Evolutionary conservation across 2,329 filamentous ascomycete genomes (phyloP).

Genomic region (Saccharata proteae): DNA sequence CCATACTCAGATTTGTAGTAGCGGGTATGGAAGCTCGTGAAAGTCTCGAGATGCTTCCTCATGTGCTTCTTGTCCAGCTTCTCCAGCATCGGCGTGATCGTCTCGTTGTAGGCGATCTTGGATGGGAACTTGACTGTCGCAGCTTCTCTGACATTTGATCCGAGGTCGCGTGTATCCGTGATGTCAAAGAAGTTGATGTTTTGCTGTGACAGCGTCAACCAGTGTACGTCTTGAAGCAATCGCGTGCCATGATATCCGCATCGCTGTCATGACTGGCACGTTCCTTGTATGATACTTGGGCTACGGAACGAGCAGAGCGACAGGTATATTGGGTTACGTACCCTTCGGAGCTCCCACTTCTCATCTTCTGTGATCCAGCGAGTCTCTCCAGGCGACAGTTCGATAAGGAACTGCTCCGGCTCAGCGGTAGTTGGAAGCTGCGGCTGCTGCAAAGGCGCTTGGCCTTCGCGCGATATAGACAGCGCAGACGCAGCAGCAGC

Average conservation of each 20-base stretch:
- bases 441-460: slow-evolving; percentile 6
- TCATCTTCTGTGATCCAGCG: slow-evolving; percentile 86
- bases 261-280: too few relatives aligned
- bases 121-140: slow-evolving; percentile 52
- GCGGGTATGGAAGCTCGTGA: slow-evolving; percentile 69
- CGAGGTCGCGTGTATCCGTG: slow-evolving; percentile 59
- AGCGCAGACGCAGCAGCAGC: slow-evolving; percentile 8
- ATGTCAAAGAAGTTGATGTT: slow-evolving; percentile 92
- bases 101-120: slow-evolving; percentile 51
- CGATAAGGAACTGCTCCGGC: slow-evolving; percentile 53
- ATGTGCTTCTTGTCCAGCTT: slow-evolving; percentile 66
- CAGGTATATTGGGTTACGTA: slow-evolving; percentile 33
- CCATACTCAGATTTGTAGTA: slow-evolving; percentile 74
- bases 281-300: not conserved
- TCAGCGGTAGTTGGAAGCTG: not conserved
- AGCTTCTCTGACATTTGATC: slow-evolving; percentile 25
- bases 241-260: too few relatives aligned
- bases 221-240: not conserved
- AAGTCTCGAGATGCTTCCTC: slow-evolving; percentile 62
- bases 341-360: slow-evolving; percentile 82
- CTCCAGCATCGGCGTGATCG: slow-evolving; percentile 54
- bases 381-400: slow-evolving; percentile 71
- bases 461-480: slow-evolving; percentile 6
- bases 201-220: slow-evolving; percentile 42
- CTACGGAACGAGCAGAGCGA: not conserved